These are phyloP conservation scores for Barnettozyma salicaria DNA, from an alignment of 805 yeast genomes.

Conservation along the genomic window DNA sequence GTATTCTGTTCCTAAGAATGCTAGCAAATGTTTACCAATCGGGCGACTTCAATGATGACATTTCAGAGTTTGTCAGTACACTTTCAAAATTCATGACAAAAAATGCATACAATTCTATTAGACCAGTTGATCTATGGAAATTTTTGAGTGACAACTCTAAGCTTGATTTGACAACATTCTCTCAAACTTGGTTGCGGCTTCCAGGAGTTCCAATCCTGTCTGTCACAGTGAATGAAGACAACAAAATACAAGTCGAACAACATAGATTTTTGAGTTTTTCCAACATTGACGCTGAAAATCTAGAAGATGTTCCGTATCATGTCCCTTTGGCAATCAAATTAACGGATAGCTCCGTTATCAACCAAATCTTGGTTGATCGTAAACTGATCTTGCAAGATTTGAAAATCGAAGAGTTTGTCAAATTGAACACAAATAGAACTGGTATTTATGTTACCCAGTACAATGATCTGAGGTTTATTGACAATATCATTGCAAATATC, in stretches of 20 bases:
- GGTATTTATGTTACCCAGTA: constrained; percentile 49
- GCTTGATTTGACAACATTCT: constrained; percentile 43
- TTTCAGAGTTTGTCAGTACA: constrained; percentile 30
- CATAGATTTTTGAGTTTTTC: constrained; percentile 29
- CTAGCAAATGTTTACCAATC: constrained; percentile 38
- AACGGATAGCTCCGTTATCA: constrained; percentile 30
- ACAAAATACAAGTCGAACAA: constrained; percentile 33
- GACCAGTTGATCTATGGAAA: constrained; percentile 50
- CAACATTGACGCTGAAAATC: constrained; percentile 24
- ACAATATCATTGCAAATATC: constrained; percentile 20
- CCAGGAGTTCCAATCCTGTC: constrained; percentile 54
- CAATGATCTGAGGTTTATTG: constrained; percentile 25
- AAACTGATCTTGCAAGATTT: constrained; percentile 21
- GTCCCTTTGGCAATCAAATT: constrained; percentile 48
- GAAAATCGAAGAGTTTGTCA: constrained; percentile 29
- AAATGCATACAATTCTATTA: constrained; percentile 35
- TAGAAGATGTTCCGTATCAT: constrained; percentile 57
- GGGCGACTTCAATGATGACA: constrained; percentile 26
- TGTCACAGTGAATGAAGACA: constrained; percentile 28
- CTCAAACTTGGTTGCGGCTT: constrained; percentile 54
- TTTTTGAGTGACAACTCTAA: constrained; percentile 30
- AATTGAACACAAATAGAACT: constrained; percentile 38
- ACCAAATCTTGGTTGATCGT: constrained; percentile 41
- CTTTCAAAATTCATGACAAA: constrained; percentile 35
- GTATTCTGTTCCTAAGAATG: constrained; percentile 50